These are phyloP conservation scores for Globisporangium lucens DNA, from an alignment of 352 stramenopile genomes.

Conservation along the genomic window DNA sequence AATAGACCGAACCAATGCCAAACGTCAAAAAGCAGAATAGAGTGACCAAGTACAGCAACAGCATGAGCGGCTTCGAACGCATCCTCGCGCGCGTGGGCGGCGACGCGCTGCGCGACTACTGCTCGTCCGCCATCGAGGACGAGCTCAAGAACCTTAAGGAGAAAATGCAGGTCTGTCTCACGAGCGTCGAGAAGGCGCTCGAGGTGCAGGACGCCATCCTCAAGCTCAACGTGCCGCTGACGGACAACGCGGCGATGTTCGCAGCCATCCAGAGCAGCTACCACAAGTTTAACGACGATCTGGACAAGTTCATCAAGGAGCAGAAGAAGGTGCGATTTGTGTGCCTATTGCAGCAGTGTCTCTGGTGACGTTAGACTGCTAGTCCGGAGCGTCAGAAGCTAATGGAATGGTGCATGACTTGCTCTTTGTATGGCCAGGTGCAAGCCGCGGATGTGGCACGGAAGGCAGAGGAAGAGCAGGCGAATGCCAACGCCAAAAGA, in stretches of 20 bases:
- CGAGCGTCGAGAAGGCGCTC: conserved; percentile 52
- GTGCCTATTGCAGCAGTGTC: neutral
- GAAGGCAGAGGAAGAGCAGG: conserved; percentile 11
- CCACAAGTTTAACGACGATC: conserved; percentile 43
- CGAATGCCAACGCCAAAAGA: conserved; percentile 9
- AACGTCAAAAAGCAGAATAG: no score
- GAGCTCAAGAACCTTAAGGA: conserved; percentile 64
- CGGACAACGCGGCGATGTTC: conserved; percentile 51
- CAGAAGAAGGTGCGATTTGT: conserved; percentile 34
- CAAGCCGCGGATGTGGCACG: conserved; percentile 26
- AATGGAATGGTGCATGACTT: neutral
- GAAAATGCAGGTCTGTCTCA: conserved; percentile 56
- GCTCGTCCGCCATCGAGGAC: conserved; percentile 73
- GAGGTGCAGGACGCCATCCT: conserved; percentile 60
- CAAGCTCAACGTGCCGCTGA: conserved; percentile 60
- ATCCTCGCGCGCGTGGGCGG: conserved; percentile 66
- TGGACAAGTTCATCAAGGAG: conserved; percentile 52
- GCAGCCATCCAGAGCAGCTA: conserved; percentile 54
- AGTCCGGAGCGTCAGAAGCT: neutral
- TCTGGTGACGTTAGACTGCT: neutral
- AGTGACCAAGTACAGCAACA: no score
- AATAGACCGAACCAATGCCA: no score
- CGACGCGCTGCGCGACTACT: conserved; percentile 71
- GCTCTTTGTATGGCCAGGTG: conserved; percentile 21
- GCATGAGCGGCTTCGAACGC: conserved; percentile 67